These are phyloP conservation scores for Ogataea paradorogensis DNA, from an alignment of 805 yeast genomes.

Conservation along the genomic window DNA sequence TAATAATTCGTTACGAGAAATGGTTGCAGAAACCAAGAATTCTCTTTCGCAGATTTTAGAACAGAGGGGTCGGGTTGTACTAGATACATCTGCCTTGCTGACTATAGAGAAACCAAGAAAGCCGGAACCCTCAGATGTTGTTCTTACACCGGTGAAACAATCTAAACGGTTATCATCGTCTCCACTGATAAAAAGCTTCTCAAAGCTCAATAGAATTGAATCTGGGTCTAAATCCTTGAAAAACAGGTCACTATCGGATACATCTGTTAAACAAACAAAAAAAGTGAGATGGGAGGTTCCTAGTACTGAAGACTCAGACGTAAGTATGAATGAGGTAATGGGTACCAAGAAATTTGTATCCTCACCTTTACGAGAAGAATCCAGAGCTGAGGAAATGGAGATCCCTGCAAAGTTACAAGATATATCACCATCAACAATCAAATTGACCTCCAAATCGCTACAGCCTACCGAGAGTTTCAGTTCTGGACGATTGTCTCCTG, in stretches of 20 bases:
- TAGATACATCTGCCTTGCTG: conserved; percentile 5
- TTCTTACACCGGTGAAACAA: conserved; percentile 3
- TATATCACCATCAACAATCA: conserved; percentile 4
- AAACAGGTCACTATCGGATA: conserved; percentile 8
- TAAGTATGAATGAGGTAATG: conserved; percentile 17
- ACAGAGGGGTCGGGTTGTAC: conserved; percentile 12
- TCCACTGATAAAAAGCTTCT: conserved; percentile 20
- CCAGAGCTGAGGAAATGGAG: conserved; percentile 1
- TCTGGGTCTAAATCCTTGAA: conserved; percentile 7
- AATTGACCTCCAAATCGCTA: conserved; percentile 16
- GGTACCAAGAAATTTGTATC: conserved; percentile 8
- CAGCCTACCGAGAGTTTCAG: conserved; percentile 8
- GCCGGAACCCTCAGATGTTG: neutral
- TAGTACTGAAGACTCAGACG: conserved; percentile 18
- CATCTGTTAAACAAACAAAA: conserved; percentile 28
- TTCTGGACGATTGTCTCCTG: conserved; percentile 7
- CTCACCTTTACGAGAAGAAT: conserved; percentile 12
- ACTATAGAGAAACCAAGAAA: conserved; percentile 2
- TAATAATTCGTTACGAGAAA: conserved; percentile 12
- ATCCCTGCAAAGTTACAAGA: neutral
- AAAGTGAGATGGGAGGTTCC: conserved; percentile 49
- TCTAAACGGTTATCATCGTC: conserved; percentile 26
- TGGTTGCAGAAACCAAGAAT: conserved; percentile 11
- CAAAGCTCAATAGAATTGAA: conserved; percentile 17
- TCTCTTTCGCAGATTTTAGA: conserved; percentile 19